Percentiles rank a stretch among this genome's conserved stretches.
phyloP scores from a whole-genome alignment of 768 basidiomycete genomes.

The Coprinopsis cinerea region DNA sequence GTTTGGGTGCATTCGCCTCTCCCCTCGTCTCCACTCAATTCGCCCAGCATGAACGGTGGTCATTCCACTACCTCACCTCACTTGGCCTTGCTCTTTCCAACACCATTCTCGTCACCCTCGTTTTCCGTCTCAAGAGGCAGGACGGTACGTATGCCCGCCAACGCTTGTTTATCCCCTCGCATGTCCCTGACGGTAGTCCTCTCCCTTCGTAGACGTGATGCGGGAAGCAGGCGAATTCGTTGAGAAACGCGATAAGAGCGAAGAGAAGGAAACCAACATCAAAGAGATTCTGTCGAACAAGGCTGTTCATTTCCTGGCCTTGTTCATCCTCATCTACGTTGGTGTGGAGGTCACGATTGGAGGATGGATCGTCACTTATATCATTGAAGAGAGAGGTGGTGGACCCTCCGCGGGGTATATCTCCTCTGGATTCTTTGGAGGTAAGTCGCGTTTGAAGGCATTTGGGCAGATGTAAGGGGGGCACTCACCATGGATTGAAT shows the following conservation, averaged over 20 bases:
- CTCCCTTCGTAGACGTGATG: constrained; percentile 15
- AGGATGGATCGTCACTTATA: constrained; percentile 68
- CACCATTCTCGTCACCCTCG: constrained; percentile 39
- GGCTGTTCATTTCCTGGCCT: constrained; percentile 55
- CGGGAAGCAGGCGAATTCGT: constrained; percentile 44
- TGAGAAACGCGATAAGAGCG: constrained; percentile 27
- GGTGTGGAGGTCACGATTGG: constrained; percentile 62
- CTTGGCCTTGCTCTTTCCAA: constrained; percentile 62
- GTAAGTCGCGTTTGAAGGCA: constrained; percentile 22
- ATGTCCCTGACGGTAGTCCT: not conserved
- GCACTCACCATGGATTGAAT: not conserved
- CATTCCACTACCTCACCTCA: constrained; percentile 70
- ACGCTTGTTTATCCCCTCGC: not conserved
- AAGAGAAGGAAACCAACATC: constrained; percentile 19
- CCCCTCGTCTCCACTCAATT: constrained; percentile 84
- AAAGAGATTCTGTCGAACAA: constrained; percentile 46
- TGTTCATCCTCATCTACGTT: constrained; percentile 63
- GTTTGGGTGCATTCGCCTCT: constrained; percentile 57
- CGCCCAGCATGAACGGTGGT: constrained; percentile 59
- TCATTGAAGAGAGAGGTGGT: constrained; percentile 29
- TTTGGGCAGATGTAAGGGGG: not conserved
- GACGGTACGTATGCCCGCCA: constrained; percentile 39
- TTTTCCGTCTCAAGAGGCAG: constrained; percentile 68
- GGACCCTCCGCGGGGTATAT: constrained; percentile 43
- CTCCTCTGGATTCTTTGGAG: constrained; percentile 48